Evolutionary conservation across 129 eudicot species (phyloP).

Genomic region (carrot (Daucus carota)): DNA sequence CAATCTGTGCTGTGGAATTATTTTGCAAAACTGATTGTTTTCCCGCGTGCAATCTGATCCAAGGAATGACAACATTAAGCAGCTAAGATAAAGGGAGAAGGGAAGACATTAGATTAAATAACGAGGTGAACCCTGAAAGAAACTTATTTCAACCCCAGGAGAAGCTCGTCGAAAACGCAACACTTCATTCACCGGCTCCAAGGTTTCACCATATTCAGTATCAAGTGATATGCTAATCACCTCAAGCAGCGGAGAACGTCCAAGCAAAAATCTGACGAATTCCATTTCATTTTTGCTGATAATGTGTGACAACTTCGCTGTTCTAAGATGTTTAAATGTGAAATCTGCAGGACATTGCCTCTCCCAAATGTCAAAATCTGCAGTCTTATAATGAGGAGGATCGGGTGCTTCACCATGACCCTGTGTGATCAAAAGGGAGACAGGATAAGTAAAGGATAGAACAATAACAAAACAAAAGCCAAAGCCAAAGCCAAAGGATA

Average conservation of each 20-base stretch:
- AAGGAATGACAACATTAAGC: too few relatives aligned
- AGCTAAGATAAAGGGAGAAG: too few relatives aligned
- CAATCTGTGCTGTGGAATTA: too few relatives aligned
- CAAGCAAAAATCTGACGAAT: not conserved
- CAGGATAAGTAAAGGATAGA: not conserved
- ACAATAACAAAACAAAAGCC: not conserved
- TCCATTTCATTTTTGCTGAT: not conserved
- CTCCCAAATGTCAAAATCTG: not conserved
- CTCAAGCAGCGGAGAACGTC: not conserved
- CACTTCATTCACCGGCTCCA: not conserved
- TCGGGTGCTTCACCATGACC: too few relatives aligned
- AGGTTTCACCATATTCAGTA: not conserved
- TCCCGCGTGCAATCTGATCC: too few relatives aligned
- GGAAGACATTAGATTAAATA: not conserved
- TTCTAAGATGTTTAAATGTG: not conserved
- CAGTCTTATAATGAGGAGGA: not conserved
- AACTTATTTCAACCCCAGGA: not conserved
- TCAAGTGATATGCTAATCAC: not conserved
- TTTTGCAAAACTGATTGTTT: too few relatives aligned
- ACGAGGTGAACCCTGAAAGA: too few relatives aligned
- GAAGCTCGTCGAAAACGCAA: not conserved
- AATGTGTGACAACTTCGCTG: not conserved
- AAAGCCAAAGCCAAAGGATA: not conserved
- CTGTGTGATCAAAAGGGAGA: not conserved
- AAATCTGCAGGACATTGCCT: not conserved